A percentile compares a stretch with the other conserved stretches of the same genome.
phyloP scores from a whole-genome alignment of 1,284 basidiomycete species.

The Sparassis latifolia region DNA sequence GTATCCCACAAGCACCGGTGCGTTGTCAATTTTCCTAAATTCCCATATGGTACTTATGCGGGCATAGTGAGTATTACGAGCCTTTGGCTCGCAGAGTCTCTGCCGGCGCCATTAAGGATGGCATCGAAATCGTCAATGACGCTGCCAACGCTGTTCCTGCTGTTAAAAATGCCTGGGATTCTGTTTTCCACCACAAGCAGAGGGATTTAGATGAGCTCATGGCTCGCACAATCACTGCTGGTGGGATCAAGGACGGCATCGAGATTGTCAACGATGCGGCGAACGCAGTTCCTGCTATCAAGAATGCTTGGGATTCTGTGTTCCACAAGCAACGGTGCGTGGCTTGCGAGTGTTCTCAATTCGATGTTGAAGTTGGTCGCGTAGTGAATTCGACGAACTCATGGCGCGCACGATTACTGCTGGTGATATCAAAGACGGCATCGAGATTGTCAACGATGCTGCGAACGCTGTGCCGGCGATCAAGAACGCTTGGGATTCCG shows the following conservation, averaged over 20 bases:
- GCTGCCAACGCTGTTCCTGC: constrained; percentile 1
- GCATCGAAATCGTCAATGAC: constrained; percentile 1
- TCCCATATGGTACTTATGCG: not conserved
- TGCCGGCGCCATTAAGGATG: not conserved
- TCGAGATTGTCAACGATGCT: not conserved
- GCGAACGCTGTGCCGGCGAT: not conserved
- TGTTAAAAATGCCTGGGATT: not conserved
- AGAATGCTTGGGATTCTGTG: not conserved
- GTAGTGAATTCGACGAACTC: not conserved
- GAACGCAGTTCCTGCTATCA: not conserved
- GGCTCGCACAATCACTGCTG: not conserved
- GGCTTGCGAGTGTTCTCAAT: too few species aligned
- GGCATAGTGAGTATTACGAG: not conserved
- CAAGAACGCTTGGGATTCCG: not conserved
- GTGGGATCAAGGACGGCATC: not conserved
- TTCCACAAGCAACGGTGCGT: not conserved
- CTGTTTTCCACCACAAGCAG: not conserved
- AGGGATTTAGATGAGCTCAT: not conserved
- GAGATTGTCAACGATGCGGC: not conserved
- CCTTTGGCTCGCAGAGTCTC: not conserved
- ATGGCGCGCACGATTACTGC: not conserved
- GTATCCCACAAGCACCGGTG: not conserved
- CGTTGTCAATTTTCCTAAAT: not conserved
- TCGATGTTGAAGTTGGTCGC: too few species aligned
- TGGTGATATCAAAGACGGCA: not conserved